Conservation (phyloP, 495 filamentous ascomycete species). For the Glutinoglossum americanum region DNA sequence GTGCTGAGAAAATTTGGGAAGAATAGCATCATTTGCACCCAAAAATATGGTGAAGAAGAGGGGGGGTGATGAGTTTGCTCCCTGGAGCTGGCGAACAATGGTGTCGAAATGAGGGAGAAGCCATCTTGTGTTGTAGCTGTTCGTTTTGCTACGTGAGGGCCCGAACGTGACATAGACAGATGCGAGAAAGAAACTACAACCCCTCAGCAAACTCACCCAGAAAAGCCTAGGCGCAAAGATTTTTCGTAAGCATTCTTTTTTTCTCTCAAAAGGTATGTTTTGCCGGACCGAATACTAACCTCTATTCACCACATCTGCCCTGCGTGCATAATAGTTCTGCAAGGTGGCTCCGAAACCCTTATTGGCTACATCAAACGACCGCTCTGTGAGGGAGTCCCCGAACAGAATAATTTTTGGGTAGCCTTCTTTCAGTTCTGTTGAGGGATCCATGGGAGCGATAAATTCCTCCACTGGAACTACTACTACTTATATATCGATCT, state of each 20-base stretch:
- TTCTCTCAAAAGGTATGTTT: background rate
- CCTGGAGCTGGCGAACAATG: background rate
- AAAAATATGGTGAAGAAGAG: conserved; percentile 15
- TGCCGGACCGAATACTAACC: background rate
- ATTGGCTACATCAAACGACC: background rate
- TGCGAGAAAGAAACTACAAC: background rate
- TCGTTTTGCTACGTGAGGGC: background rate
- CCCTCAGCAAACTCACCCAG: background rate
- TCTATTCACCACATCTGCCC: conserved; percentile 1
- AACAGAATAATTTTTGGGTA: conserved; percentile 3
- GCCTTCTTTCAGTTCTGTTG: background rate
- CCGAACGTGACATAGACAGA: background rate
- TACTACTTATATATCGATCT: too few relatives aligned
- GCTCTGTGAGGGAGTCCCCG: conserved; percentile 1
- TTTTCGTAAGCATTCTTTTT: background rate
- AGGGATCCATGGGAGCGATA: background rate
- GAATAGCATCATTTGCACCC: conserved; percentile 14
- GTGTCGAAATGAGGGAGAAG: background rate
- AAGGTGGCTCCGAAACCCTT: background rate
- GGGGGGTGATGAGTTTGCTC: conserved; percentile 1
- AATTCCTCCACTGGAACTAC: too few relatives aligned
- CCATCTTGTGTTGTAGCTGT: background rate
- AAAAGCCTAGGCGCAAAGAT: background rate
- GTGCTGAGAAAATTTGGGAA: conserved; percentile 5
- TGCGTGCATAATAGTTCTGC: background rate